Percentiles rank a stretch among this genome's conserved stretches.
phyloP scores from a whole-genome alignment of 495 filamentous ascomycete genomes.

The Lasiosphaeria miniovina region DNA sequence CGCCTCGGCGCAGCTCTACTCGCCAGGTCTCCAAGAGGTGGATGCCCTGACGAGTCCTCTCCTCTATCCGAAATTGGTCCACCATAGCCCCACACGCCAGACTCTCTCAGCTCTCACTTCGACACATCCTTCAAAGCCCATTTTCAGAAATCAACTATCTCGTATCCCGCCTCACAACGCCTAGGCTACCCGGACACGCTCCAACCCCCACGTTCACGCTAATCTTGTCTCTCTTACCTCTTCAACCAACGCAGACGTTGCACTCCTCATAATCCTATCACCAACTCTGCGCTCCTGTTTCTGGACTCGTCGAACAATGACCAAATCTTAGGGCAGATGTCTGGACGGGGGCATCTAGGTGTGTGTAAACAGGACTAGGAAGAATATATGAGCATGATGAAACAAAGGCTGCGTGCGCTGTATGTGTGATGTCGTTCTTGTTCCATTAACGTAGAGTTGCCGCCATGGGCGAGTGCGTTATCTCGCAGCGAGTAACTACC shows the following conservation, averaged over 20 bases:
- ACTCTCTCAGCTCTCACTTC: slow-evolving; percentile 15
- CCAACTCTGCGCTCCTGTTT: not conserved
- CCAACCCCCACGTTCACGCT: slow-evolving; percentile 15
- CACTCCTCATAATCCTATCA: not conserved
- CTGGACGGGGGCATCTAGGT: slow-evolving; percentile 20
- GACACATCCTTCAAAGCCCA: slow-evolving; percentile 9
- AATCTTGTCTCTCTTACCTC: slow-evolving; percentile 16
- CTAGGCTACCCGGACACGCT: slow-evolving; percentile 16
- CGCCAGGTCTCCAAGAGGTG: not conserved
- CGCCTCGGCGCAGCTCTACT: not conserved
- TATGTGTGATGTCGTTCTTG: too few relatives aligned
- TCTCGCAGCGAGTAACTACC: too few relatives aligned
- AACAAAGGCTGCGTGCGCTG: not conserved
- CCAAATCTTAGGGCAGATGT: slow-evolving; percentile 24
- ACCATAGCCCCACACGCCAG: slow-evolving; percentile 7
- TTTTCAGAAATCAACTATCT: slow-evolving; percentile 11
- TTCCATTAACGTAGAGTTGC: too few relatives aligned
- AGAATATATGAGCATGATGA: slow-evolving; percentile 29
- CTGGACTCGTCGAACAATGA: slow-evolving; percentile 13
- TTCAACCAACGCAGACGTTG: slow-evolving; percentile 9
- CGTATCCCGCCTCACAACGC: slow-evolving; percentile 11
- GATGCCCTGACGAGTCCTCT: not conserved
- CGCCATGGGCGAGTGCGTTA: too few relatives aligned
- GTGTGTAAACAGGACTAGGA: slow-evolving; percentile 19
- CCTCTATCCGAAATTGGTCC: slow-evolving; percentile 6